A percentile compares a stretch with the other conserved stretches of the same genome.
These are phyloP conservation scores for Oryza glumipatula DNA, from an alignment of 176 grass and related monocot genomes.

Conservation along the genomic window DNA sequence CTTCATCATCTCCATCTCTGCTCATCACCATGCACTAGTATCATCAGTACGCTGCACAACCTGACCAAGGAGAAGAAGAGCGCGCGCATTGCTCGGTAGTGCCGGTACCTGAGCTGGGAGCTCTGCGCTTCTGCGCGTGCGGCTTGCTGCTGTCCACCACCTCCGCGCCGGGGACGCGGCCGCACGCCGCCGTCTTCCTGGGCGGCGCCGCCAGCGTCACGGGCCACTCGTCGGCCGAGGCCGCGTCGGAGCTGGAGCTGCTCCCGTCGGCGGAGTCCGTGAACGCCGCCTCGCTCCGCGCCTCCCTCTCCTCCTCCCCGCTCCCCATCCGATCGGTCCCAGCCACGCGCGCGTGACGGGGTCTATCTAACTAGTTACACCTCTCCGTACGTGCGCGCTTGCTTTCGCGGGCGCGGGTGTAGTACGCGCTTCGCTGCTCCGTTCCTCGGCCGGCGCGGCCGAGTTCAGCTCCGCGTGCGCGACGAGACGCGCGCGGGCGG, in stretches of 20 bases:
- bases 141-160: constrained; percentile 26
- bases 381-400: constrained; percentile 5
- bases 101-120: constrained; percentile 22
- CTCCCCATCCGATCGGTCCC: constrained; percentile 36
- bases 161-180: constrained; percentile 37
- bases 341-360: not conserved
- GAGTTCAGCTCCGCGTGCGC: constrained; percentile 8
- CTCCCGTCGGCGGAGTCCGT: constrained; percentile 63
- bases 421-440: constrained; percentile 21
- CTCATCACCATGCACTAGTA: not conserved
- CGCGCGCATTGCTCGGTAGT: not conserved
- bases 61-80: not conserved
- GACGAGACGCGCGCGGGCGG: constrained; percentile 3
- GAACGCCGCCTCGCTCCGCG: constrained; percentile 52
- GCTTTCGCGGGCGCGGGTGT: constrained; percentile 19
- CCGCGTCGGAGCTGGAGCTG: constrained; percentile 73
- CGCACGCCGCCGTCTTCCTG: not conserved
- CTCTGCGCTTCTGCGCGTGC: constrained; percentile 43
- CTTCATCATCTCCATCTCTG: constrained; percentile 97
- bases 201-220: not conserved
- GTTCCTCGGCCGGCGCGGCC: constrained; percentile 26
- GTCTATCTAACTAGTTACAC: not conserved
- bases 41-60: not conserved
- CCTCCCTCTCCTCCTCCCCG: constrained; percentile 2
- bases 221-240: constrained; percentile 54